A percentile compares a stretch with the other conserved stretches of the same genome.
Conservation (phyloP, 139 green algal species). For the Chlorella ohadii region DNA sequence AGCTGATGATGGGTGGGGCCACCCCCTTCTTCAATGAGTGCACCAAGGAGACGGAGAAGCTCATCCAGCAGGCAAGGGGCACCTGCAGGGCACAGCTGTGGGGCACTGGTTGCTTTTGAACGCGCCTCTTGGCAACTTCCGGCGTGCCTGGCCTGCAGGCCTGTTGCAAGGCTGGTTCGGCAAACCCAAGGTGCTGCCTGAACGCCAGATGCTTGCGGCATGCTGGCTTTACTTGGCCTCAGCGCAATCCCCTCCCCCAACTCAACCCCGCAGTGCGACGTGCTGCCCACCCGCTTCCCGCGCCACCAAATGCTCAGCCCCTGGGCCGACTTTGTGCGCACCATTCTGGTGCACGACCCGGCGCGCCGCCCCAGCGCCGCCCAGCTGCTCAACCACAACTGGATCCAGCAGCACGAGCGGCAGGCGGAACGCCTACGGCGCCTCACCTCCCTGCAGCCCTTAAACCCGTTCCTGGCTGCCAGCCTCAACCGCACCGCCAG, state of each 20-base stretch:
- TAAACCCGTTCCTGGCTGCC: no score
- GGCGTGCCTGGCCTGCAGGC: no score
- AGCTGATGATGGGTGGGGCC: conserved; percentile 74
- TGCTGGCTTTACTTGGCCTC: no score
- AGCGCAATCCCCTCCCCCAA: no score
- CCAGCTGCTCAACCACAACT: conserved; percentile 77
- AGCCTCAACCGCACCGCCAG: no score
- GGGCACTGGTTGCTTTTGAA: not conserved
- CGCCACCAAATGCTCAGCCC: not conserved
- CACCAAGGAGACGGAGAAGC: conserved; percentile 74
- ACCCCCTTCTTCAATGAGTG: conserved; percentile 72
- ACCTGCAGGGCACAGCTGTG: no score
- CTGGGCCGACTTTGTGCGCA: conserved; percentile 58
- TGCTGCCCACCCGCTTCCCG: conserved; percentile 6
- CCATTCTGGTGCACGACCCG: conserved; percentile 74
- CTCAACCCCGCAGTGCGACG: conserved; percentile 12
- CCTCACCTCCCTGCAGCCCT: no score
- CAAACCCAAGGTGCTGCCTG: no score
- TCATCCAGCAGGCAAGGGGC: conserved; percentile 66
- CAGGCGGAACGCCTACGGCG: no score
- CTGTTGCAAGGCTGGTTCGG: no score
- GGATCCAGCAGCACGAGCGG: conserved; percentile 46
- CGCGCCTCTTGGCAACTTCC: no score
- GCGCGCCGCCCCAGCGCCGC: conserved; percentile 61
- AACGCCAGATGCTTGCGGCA: no score